Evolutionary conservation across 2,329 filamentous ascomycete genomes (phyloP).

Genomic region (Cryphonectria parasitica): DNA sequence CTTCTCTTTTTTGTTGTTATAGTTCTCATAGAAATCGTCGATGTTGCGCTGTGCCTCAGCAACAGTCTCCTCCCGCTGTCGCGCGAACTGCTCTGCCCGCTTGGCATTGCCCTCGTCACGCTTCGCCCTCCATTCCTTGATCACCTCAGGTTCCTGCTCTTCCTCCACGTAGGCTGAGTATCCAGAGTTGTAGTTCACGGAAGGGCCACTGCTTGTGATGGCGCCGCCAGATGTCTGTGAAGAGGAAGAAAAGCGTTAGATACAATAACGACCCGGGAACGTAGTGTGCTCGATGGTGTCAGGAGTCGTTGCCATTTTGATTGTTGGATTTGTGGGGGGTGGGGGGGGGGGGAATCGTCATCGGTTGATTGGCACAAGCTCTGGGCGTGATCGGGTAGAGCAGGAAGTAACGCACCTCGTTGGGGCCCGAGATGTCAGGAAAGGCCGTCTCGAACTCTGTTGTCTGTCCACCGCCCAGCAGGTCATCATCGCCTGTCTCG

Average conservation of each 20-base stretch:
- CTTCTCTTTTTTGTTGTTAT: conserved; percentile 98
- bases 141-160: conserved; percentile 83
- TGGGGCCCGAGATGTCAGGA: conserved; percentile 71
- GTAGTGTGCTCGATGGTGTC: not conserved
- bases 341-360: not conserved
- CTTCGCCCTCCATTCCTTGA: conserved; percentile 90
- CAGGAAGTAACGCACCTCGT: conserved; percentile 60
- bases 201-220: conserved; percentile 70
- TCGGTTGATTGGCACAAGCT: not conserved
- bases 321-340: not conserved
- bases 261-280: not conserved
- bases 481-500: conserved; percentile 71
- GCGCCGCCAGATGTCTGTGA: conserved; percentile 71
- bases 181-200: conserved; percentile 65
- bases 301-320: not conserved
- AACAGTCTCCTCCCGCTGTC: conserved; percentile 83
- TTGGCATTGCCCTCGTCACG: conserved; percentile 82
- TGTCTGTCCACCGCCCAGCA: conserved; percentile 61
- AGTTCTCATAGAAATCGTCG: conserved; percentile 99
- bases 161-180: conserved; percentile 56
- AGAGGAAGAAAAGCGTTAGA: conserved; percentile 2
- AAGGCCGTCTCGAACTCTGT: conserved; percentile 84
- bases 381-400: not conserved
- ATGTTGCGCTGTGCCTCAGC: conserved; percentile 92
- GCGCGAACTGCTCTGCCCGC: conserved; percentile 80